phyloP scores from a whole-genome alignment of 257 asterid species.

The Echium plantagineum region DNA sequence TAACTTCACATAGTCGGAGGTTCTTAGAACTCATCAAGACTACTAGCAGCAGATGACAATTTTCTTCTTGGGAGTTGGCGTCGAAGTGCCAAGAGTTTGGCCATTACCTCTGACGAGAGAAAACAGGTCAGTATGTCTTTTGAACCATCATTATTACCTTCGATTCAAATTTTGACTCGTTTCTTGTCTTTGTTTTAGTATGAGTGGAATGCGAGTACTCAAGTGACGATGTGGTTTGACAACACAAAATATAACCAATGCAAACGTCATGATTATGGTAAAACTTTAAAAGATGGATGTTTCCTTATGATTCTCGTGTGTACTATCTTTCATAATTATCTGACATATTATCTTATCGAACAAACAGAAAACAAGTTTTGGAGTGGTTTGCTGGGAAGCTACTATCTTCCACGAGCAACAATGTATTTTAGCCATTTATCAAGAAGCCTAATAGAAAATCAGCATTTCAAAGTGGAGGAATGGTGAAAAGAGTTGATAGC shows the following conservation, averaged over 20 bases:
- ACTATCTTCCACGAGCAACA: slow-evolving; percentile 85
- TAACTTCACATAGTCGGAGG: slow-evolving; percentile 37
- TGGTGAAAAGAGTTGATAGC: slow-evolving; percentile 89
- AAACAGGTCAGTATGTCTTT: slow-evolving; percentile 43
- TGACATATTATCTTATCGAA: slow-evolving; percentile 3
- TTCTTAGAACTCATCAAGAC: slow-evolving; percentile 75
- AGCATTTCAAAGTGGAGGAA: slow-evolving; percentile 49
- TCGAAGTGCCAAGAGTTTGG: slow-evolving; percentile 62
- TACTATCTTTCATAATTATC: background rate
- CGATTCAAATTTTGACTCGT: background rate
- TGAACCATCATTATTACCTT: background rate
- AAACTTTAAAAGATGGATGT: slow-evolving; percentile 1
- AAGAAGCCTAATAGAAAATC: slow-evolving; percentile 40
- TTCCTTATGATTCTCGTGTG: background rate
- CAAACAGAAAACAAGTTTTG: slow-evolving; percentile 83
- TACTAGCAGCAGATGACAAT: slow-evolving; percentile 77
- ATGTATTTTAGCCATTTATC: slow-evolving; percentile 52
- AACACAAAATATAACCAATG: slow-evolving; percentile 50
- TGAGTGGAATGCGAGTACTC: slow-evolving; percentile 97
- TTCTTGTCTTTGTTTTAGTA: slow-evolving; percentile 31
- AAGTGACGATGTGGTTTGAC: slow-evolving; percentile 96
- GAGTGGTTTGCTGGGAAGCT: slow-evolving; percentile 66
- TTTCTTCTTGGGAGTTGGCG: slow-evolving; percentile 91
- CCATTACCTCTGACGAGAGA: slow-evolving; percentile 47
- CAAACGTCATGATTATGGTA: slow-evolving; percentile 89